A percentile compares a stretch with the other conserved stretches of the same genome.
These are phyloP conservation scores for Acacia concinna DNA, from an alignment of 331 rosid genomes.

Conservation along the genomic window DNA sequence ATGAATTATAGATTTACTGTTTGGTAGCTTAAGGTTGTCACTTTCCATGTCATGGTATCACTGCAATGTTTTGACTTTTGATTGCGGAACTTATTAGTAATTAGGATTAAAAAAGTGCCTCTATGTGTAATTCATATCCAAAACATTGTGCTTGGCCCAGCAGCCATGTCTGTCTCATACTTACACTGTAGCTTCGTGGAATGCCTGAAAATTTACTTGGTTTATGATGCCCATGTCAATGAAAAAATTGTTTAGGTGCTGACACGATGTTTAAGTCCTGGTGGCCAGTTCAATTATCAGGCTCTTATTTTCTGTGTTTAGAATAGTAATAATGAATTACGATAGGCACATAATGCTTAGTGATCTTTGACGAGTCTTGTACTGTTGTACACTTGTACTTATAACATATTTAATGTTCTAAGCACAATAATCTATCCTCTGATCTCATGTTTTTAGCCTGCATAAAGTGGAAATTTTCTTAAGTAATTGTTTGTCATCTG, in stretches of 20 bases:
- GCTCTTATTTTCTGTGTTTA: background rate
- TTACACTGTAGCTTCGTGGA: background rate
- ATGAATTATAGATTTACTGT: background rate
- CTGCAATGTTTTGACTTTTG: background rate
- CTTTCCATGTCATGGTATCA: background rate
- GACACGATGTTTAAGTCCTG: background rate
- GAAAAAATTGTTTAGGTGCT: background rate
- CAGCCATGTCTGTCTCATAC: background rate
- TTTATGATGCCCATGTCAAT: background rate
- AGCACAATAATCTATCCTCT: background rate
- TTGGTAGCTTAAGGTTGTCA: background rate
- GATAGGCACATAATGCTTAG: background rate
- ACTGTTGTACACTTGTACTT: background rate
- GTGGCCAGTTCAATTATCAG: background rate
- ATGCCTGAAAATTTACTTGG: constrained; percentile 6
- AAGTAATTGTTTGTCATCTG: constrained; percentile 15
- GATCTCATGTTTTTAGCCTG: background rate
- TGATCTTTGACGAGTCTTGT: background rate
- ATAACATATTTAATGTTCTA: background rate
- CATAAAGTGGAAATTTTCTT: background rate
- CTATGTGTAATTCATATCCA: background rate
- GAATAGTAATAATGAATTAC: background rate
- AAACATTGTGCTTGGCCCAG: background rate
- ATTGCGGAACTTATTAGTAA: background rate
- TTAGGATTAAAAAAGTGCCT: background rate